Evolutionary conservation across 176 grass and related monocot species (phyloP), one percentile per base, ranked within the genome.

Genomic region (Puccinellia tenuiflora): DNA sequence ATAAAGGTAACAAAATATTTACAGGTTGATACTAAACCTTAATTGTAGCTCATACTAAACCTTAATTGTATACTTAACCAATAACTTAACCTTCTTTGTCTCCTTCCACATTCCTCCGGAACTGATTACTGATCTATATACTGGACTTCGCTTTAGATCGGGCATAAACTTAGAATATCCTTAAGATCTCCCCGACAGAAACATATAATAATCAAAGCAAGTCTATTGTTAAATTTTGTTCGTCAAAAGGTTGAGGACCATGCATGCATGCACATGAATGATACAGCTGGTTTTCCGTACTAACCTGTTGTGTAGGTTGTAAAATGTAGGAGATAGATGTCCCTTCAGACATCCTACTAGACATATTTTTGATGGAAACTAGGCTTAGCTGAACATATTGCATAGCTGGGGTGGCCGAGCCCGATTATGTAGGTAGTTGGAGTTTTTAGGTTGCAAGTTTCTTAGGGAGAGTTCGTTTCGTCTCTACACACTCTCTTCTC

Each of bases 141-240:
- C 15, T 22, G 20, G 26, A 6, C 30, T 40, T 20, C 40, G 30
- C 30, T 52, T 56, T 47, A 78, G 30, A 53, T 78, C 1, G n/a
- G 42, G 86, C 52, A 88, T 83, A 62, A 62, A 39, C 24, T 40
- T 71, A 78, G 86, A 83, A 83, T 87, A 88, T 83, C 63, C 73
- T 48, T 9, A 70, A 16, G 17, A 62, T 51, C n/a, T 51, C 56
- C 24, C 62, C 28, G 39, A 87, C 79, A 82, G 28, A 69, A 69
- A 35, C 43, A 74, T 20, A 79, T 33, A 30, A 30, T 55, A 85
- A 45, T 3, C 48, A 51, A 57, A 56, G 2, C 35, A 78, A 59
- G 29, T 67, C 14, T 26, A 20, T 21, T 46, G 59, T 87, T 16
- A 75, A 45, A 48, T 63, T 40, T 4, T 20, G 21, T 59, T 82